Evolutionary conservation across 2,329 filamentous ascomycete species (phyloP).

Genomic region (Alternaria brassicae): DNA sequence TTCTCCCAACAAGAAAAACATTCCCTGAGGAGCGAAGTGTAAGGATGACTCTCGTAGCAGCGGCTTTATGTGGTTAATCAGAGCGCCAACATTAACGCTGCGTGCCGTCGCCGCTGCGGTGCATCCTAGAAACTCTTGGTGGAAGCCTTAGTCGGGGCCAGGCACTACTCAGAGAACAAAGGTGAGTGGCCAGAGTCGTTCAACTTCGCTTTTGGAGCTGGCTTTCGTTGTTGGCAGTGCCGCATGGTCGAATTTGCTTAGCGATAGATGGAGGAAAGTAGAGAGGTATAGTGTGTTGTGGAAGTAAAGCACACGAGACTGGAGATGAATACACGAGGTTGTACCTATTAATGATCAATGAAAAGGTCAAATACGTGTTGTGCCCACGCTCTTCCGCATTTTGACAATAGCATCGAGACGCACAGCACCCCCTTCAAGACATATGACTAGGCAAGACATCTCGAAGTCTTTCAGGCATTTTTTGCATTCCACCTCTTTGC

Average conservation of each 20-base stretch:
- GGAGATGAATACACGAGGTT: neutral
- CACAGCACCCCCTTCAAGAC: too few relatives aligned
- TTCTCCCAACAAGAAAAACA: conserved; percentile 22
- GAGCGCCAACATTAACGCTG: conserved; percentile 14
- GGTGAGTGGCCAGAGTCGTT: conserved; percentile 11
- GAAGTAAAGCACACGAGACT: too few relatives aligned
- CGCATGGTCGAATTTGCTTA: neutral
- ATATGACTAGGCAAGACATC: too few relatives aligned
- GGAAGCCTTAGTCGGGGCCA: conserved; percentile 20
- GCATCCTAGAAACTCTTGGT: conserved; percentile 22
- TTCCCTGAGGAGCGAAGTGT: conserved; percentile 17
- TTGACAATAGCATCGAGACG: neutral
- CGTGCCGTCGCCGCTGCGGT: conserved; percentile 5
- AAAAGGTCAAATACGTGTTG: too few relatives aligned
- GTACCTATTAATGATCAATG: too few relatives aligned
- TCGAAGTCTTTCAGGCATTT: neutral
- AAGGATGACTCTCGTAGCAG: conserved; percentile 9
- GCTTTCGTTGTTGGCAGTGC: neutral
- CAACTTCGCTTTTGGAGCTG: rapidly evolving
- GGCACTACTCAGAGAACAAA: conserved; percentile 17
- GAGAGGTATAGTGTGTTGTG: too few relatives aligned
- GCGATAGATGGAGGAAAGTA: neutral
- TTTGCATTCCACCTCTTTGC: conserved; percentile 43
- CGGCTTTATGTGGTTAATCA: conserved; percentile 19
- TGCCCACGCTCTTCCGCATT: neutral